phyloP scores from a whole-genome alignment of 805 yeast genomes.

The Nakazawaea wickerhamii region DNA sequence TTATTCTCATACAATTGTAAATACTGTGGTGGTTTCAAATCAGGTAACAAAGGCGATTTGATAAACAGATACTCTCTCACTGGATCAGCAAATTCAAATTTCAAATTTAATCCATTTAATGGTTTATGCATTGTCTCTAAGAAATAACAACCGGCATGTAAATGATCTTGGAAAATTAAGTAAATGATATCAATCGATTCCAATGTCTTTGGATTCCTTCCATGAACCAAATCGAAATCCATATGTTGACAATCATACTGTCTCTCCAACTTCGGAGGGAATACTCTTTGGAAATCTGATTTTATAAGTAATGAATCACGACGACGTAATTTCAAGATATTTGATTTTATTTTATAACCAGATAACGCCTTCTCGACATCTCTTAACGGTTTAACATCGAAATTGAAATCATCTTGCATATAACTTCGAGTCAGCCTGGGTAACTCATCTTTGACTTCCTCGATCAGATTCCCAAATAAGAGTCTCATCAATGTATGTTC shows the following conservation, averaged over 20 bases:
- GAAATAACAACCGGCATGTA: constrained; percentile 47
- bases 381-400: neutral
- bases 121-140: constrained; percentile 43
- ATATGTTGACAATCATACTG: constrained; percentile 21
- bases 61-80: constrained; percentile 18
- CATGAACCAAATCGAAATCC: constrained; percentile 39
- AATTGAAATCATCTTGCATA: constrained; percentile 3
- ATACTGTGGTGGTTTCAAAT: constrained; percentile 14
- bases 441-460: constrained; percentile 21
- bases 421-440: neutral
- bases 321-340: constrained; percentile 34
- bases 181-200: constrained; percentile 45
- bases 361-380: constrained; percentile 10
- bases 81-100: constrained; percentile 39
- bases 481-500: constrained; percentile 9
- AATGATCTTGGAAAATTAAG: constrained; percentile 40
- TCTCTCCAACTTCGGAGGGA: constrained; percentile 30
- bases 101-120: constrained; percentile 45
- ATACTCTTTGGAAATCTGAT: constrained; percentile 35
- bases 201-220: constrained; percentile 42
- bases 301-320: constrained; percentile 31
- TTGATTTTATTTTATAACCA: constrained; percentile 17
- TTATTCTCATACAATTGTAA: neutral
- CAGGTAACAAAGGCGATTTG: constrained; percentile 19
- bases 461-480: constrained; percentile 15